Base-by-base conservation (phyloP, 257 asterid genomes). In the Lycium barbarum region DNA sequence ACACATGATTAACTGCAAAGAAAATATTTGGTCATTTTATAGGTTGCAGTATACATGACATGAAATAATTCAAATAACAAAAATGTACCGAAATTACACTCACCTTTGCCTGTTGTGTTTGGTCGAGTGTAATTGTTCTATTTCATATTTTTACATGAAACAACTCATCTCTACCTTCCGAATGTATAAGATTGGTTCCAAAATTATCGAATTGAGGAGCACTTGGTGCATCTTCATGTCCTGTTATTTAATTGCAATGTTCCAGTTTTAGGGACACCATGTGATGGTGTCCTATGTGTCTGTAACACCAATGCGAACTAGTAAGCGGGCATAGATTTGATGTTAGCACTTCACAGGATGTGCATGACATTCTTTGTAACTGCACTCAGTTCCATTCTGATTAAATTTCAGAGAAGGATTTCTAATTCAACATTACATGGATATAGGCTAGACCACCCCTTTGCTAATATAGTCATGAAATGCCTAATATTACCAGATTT, bases 321-420 rank as follows among this genome's bases (percentile, higher is more conserved):
- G 78, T 38, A 70, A 15, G 53, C 33, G 5, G 79, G 33, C 53
- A 70, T 17, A 70, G 33, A 70, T 74, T 74, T 74, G 61, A 76
- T 76, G 7, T 53, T 51, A 51, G 49, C 49, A 33, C 82, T 76
- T 76, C 26, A 53, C 9, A 49, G 22, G 45, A 51, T 13, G 45
- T 26, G 63, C 43, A 0, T 11, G 47, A 14, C 82, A 22, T 53
- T 53, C 65, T 76, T 76, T 53, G 59, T 62, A 76, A 53, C 47
- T 14, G 22, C 82, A 14, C 63, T 53, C 65, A 22, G 63, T 49
- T 53, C 47, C 47, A 53, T 76, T 53, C 82, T 15, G 14, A 53
- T 76, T 76, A 22, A 74, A 74, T 49, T 74, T 51, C 63, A 76
- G 62, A 8, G 65, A 53, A 49, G 62, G 62, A 51, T 74, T 74